Conservation (phyloP, 148 eudicot genomes). For the Limonium bicolor region DNA sequence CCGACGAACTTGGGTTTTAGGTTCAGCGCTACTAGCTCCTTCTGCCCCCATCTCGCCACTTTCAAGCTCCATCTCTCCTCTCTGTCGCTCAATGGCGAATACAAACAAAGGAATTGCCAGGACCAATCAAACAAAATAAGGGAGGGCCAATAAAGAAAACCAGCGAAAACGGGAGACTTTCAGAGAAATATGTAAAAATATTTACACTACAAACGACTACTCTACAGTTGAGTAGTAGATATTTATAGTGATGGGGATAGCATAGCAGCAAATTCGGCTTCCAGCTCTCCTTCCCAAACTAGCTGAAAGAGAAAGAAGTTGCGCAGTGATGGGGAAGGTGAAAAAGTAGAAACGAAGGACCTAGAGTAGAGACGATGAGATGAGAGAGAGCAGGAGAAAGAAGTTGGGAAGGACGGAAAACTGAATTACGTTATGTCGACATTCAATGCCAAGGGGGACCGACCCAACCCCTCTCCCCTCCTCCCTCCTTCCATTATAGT, state of each 20-base stretch:
- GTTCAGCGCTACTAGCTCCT: background rate
- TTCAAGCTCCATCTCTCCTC: slow-evolving; percentile 8
- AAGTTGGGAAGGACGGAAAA: background rate
- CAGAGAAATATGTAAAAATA: background rate
- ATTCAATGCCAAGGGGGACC: no score
- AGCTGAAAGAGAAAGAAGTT: no score
- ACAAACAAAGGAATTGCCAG: background rate
- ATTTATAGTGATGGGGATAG: slow-evolving; percentile 16
- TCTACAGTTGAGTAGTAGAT: slow-evolving; percentile 1
- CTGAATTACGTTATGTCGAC: no score
- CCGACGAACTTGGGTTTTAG: slow-evolving; percentile 15
- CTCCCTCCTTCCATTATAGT: background rate
- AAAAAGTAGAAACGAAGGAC: background rate
- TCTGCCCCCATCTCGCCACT: slow-evolving; percentile 4
- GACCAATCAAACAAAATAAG: no score
- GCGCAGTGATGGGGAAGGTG: background rate
- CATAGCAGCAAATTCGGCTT: slow-evolving; percentile 1
- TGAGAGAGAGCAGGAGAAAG: background rate
- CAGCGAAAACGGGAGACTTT: background rate
- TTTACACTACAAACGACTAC: background rate
- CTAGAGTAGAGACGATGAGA: background rate
- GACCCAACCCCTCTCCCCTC: background rate
- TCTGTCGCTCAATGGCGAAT: slow-evolving; percentile 1
- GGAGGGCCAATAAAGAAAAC: background rate
- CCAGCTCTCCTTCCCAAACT: background rate